A percentile compares a stretch with the other conserved stretches of the same genome.
phyloP scores from a whole-genome alignment of 2,329 filamentous ascomycete genomes.

The Colletotrichum sidae region DNA sequence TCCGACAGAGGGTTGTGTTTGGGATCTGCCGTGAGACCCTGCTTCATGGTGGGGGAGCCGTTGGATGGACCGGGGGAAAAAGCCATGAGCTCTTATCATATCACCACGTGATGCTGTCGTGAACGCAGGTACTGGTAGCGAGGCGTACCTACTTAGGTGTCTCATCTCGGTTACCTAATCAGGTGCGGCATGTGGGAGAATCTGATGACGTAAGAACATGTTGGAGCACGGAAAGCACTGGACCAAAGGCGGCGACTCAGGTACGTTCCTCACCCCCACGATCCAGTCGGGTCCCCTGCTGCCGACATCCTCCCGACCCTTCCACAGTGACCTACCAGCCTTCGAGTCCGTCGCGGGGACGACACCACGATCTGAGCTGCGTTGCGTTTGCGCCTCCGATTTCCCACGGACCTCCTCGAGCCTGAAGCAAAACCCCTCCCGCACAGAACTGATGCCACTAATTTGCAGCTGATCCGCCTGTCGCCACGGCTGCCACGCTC shows the following conservation, averaged over 20 bases:
- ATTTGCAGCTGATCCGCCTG: constrained; percentile 14
- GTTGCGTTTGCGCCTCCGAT: not conserved
- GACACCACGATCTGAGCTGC: not conserved
- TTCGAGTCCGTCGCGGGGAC: constrained; percentile 2
- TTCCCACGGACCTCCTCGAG: not conserved
- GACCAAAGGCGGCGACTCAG: not conserved
- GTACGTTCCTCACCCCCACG: not conserved
- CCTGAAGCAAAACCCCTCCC: not conserved
- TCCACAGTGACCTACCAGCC: not conserved
- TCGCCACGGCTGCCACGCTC: constrained; percentile 2
- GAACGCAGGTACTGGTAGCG: too few species aligned
- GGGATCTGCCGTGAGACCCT: constrained; percentile 16
- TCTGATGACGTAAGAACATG: not conserved
- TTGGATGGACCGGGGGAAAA: constrained; percentile 30
- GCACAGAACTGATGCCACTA: constrained; percentile 6
- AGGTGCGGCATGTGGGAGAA: too few species aligned
- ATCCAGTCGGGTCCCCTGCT: constrained; percentile 16
- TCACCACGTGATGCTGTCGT: constrained; percentile 36
- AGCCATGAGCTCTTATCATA: constrained; percentile 40
- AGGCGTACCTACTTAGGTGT: too few species aligned
- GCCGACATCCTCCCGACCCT: constrained; percentile 9
- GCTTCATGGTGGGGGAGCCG: constrained; percentile 33
- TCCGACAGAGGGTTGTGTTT: constrained; percentile 29
- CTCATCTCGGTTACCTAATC: too few species aligned
- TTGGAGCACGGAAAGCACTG: too few species aligned